Conservation (phyloP, 225 moss, liverwort and hornwort genomes). For the Polytrichum formosum region DNA sequence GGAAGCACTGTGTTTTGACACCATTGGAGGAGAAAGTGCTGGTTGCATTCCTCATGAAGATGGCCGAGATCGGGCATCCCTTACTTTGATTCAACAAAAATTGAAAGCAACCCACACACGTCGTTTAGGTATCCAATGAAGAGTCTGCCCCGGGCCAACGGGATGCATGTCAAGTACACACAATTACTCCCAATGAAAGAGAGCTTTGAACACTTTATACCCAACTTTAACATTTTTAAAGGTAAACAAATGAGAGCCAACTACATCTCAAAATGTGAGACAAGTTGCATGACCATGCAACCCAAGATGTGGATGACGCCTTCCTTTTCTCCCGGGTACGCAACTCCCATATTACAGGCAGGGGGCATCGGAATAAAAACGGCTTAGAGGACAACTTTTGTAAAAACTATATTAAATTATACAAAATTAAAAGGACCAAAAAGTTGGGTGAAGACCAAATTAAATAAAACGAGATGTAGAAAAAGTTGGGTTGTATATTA, state of each 20-base stretch:
- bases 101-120: neutral
- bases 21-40: neutral
- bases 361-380: too few species aligned
- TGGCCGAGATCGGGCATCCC: neutral
- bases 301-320: neutral
- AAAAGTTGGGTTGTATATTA: too few species aligned
- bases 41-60: neutral
- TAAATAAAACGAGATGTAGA: too few species aligned
- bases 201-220: neutral
- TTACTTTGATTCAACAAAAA: neutral
- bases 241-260: neutral
- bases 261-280: neutral
- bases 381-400: too few species aligned
- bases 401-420: too few species aligned
- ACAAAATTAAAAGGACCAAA: too few species aligned
- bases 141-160: neutral
- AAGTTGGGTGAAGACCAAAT: too few species aligned
- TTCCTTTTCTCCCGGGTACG: too few species aligned
- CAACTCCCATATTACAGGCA: too few species aligned
- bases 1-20: too few species aligned
- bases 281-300: neutral
- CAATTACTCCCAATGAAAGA: neutral
- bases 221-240: neutral
- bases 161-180: neutral
- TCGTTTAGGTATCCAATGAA: neutral